Evolutionary conservation across 495 filamentous ascomycete species (phyloP).

Genomic region (Neurospora discreta): DNA sequence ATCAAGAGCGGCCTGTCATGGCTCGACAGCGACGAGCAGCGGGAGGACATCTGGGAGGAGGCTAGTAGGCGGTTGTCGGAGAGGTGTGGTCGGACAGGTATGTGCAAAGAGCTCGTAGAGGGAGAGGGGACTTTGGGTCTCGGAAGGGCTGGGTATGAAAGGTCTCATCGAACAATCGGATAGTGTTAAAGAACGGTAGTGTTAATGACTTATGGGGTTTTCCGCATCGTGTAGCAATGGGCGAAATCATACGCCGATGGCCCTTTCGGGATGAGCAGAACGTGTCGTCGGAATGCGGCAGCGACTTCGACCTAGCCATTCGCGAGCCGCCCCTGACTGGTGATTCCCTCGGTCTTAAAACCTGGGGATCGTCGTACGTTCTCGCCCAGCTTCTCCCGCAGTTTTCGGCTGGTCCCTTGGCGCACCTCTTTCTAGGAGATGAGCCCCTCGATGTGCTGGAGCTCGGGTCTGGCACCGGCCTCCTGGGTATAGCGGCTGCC

Average conservation of each 20-base stretch:
- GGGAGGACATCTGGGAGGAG: conserved; percentile 67
- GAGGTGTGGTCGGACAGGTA: conserved; percentile 60
- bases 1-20: conserved; percentile 64
- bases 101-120: background rate
- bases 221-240: conserved; percentile 50
- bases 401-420: conserved; percentile 24
- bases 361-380: conserved; percentile 80
- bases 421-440: conserved; percentile 22
- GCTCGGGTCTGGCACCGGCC: conserved; percentile 53
- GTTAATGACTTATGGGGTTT: background rate
- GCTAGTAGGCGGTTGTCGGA: conserved; percentile 71
- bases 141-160: background rate
- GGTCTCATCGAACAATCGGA: background rate
- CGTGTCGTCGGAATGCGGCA: conserved; percentile 1
- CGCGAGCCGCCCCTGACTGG: conserved; percentile 79
- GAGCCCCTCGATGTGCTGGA: conserved; percentile 35
- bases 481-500: conserved; percentile 44
- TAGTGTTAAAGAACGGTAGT: background rate
- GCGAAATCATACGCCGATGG: conserved; percentile 66
- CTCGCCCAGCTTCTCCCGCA: conserved; percentile 60
- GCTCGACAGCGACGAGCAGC: conserved; percentile 58
- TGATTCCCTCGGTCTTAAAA: conserved; percentile 85
- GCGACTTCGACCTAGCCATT: conserved; percentile 49
- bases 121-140: background rate
- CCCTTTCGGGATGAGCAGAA: conserved; percentile 32